Base-by-base conservation (phyloP, 345 rosid genomes). In the Sonneratia caseolaris region DNA sequence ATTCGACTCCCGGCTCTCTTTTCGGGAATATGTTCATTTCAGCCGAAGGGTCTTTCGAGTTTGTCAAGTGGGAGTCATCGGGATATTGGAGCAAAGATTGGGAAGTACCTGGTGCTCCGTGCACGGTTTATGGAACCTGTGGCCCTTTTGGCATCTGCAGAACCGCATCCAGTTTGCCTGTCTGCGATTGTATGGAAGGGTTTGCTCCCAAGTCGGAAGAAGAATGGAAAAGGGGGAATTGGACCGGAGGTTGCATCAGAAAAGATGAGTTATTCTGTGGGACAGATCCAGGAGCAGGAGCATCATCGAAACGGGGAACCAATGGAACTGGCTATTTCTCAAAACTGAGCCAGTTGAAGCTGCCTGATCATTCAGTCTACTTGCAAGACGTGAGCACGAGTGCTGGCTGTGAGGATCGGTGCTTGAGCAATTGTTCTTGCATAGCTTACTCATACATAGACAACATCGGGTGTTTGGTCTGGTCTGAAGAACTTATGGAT, bases 161-260 rank as follows among this genome's bases (percentile, higher is more conserved):
- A 48, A 79, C 77, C 15, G 38, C 55, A 0, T 4, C 32, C 15
- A 70, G 43, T 12, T 22, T 3, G 19, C 64, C 69, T 18, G 37
- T 45, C n/a, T 81, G 86, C 68, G 65, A 2, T 2, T 85, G 86
- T 49, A 55, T 83, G n/a, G 56, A 66, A 5, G 86, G 86, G 3
- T 85, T 78, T 47, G 70, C 72, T 37, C 88, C 88, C 3, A 77
- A 64, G 53, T 64, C 62, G 12, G n/a, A 18, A 0, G 22, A 36
- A 15, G 71, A 66, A 51, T 75, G 79, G 86, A 56, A 40, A n/a
- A 16, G 47, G 35, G 70, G 79, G 56, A 77, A 76, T 67, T 71
- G 77, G 49, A 68, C 74, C 3, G 72, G 69, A 35, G 82, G 82
- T 6, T 83, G 84, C 71, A 61, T 24, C 2, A 78, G 79, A 75